Percentiles rank a stretch among this genome's conserved stretches.
Conservation (phyloP, 345 rosid genomes). For the Pseudoturritis turrita region DNA sequence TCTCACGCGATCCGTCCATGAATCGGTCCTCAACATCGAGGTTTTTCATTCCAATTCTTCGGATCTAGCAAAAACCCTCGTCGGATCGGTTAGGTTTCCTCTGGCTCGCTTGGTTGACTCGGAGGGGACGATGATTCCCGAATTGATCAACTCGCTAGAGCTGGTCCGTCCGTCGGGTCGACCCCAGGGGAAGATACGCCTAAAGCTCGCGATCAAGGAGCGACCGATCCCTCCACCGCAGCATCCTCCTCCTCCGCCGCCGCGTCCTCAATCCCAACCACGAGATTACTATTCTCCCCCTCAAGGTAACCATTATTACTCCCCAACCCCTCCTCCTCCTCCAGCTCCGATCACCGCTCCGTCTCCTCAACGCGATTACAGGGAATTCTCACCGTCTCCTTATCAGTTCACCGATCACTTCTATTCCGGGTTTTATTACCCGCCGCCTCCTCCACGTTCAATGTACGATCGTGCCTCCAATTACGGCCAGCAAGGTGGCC, state of each 20-base stretch:
- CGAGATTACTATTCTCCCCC: conserved; percentile 39
- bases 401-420: conserved; percentile 32
- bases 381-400: conserved; percentile 38
- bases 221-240: conserved; percentile 38
- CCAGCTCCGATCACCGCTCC: conserved; percentile 20
- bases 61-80: conserved; percentile 49
- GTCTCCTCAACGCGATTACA: conserved; percentile 38
- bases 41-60: conserved; percentile 48
- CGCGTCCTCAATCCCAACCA: conserved; percentile 32
- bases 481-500: conserved; percentile 29
- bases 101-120: conserved; percentile 46
- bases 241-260: conserved; percentile 36
- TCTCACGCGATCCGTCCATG: conserved; percentile 38
- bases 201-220: conserved; percentile 40
- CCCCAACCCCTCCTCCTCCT: conserved; percentile 40
- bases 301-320: conserved; percentile 40
- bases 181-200: conserved; percentile 55
- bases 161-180: conserved; percentile 66
- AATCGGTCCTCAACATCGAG: conserved; percentile 45
- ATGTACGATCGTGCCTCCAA: conserved; percentile 35
- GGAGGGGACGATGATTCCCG: conserved; percentile 28
- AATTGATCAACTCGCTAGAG: conserved; percentile 33
- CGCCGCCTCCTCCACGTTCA: conserved; percentile 44
- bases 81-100: conserved; percentile 52
- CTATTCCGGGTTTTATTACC: conserved; percentile 38